Evolutionary conservation across 176 grass and related monocot species (phyloP), one percentile per base, ranked within the genome.

Genomic region (Lolium perenne): DNA sequence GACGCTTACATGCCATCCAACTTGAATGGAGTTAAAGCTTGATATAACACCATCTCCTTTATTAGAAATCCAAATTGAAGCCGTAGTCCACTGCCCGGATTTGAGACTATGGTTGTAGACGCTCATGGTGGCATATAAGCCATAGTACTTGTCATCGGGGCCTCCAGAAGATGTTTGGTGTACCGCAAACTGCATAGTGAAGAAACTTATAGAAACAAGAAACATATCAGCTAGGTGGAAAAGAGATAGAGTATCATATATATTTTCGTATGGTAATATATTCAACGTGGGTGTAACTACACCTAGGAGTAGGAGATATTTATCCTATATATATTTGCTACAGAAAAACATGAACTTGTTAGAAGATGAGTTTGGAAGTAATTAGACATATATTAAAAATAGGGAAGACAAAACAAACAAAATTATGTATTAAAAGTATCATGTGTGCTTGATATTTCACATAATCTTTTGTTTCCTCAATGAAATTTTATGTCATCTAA

Each of bases 1-100:
- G 0, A 11, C 7, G 0, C 60, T 67, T 81, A 81, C 79, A 20
- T 81, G 79, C 79, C 79, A 81, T 0, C 79, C 79, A 81, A 8
- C 79, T 35, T 60, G n/a, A 53, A 81, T n/a, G 1, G 45, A 49
- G 11, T 81, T 81, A 38, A 38, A 4, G 29, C 47, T 81, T n/a
- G 79, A 67, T 51, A 4, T 35, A 35, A 9, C 41, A 53, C 61
- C 79, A 38, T 81, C 62, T 13, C 79, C 79, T 8, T 0, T 13
- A 53, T 81, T 15, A 38, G 14, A 38, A 81, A 81, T 16, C 61
- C 61, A 81, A 68, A 81, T n/a, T 67, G 23, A 16, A 68, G 25
- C 20, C 4, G 9, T 4, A 54, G 25, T 81, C 79, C 16, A 51
- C 47, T 81, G 79, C 8, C 79, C 79, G 0, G 1, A 46, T 81